phyloP scores from a whole-genome alignment of 2,329 filamentous ascomycete genomes.

The Colletotrichum acutatum region DNA sequence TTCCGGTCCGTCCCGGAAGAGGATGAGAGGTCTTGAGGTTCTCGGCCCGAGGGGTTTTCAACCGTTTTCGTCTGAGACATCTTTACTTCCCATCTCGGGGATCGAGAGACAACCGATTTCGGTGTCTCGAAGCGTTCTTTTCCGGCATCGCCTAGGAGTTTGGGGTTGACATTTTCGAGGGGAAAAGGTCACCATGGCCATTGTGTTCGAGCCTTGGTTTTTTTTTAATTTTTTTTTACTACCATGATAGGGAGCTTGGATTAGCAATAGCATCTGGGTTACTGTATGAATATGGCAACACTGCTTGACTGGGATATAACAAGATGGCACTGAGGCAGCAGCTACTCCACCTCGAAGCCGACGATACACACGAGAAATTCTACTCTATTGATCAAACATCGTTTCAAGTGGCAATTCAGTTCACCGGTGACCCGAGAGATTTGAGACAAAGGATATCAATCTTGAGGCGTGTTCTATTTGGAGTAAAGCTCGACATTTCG shows the following conservation, averaged over 20 bases:
- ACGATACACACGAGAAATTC: neutral
- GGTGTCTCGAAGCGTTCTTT: neutral
- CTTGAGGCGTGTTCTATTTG: neutral
- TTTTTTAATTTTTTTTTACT: neutral
- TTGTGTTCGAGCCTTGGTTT: neutral
- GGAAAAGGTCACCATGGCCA: neutral
- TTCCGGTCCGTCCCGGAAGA: slow-evolving; percentile 25
- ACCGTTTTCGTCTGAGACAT: neutral
- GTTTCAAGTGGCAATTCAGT: neutral
- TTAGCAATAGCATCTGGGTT: neutral
- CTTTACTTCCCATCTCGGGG: neutral
- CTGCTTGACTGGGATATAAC: neutral
- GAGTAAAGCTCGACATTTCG: neutral
- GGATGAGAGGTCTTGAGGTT: slow-evolving; percentile 15
- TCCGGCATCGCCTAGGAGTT: slow-evolving; percentile 22
- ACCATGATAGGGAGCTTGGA: neutral
- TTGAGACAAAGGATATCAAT: neutral
- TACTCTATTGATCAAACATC: neutral
- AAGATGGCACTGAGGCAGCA: neutral
- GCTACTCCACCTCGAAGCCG: neutral
- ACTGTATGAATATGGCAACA: neutral
- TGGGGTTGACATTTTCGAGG: neutral
- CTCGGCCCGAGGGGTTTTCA: neutral
- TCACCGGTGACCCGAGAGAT: neutral
- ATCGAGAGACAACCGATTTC: neutral